Percentiles rank a stretch among this genome's conserved stretches.
Conservation (phyloP, 2,329 filamentous ascomycete species). For the Sclerotinia sclerotiorum region DNA sequence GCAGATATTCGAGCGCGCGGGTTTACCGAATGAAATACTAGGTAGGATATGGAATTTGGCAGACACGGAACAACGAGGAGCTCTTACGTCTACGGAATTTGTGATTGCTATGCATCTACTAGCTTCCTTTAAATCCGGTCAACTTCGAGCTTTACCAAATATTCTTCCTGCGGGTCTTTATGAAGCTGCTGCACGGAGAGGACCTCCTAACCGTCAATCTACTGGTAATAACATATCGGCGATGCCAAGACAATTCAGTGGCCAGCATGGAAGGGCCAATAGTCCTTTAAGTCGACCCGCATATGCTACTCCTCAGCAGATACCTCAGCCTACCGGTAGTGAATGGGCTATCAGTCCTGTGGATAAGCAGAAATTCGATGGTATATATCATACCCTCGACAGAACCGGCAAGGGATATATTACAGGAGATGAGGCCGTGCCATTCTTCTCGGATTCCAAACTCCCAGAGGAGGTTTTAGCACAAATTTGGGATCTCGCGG, state of each 20-base stretch:
- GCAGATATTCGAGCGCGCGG: conserved; percentile 91
- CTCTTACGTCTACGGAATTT: conserved; percentile 85
- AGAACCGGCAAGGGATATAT: conserved; percentile 78
- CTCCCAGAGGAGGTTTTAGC: conserved; percentile 85
- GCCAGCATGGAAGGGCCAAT: conserved; percentile 58
- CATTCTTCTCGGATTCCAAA: conserved; percentile 90
- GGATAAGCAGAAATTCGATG: conserved; percentile 87
- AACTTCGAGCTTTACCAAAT: conserved; percentile 74
- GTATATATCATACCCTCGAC: conserved; percentile 81
- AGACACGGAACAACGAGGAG: conserved; percentile 89
- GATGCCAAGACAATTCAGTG: conserved; percentile 82
- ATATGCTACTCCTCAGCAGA: conserved; percentile 44
- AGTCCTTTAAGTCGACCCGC: conserved; percentile 56
- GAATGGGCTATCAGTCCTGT: conserved; percentile 82
- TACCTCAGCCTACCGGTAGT: conserved; percentile 44
- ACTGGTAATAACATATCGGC: conserved; percentile 55
- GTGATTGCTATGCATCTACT: conserved; percentile 98
- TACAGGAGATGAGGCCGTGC: conserved; percentile 89
- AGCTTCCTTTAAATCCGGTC: conserved; percentile 83
- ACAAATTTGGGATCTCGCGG: conserved; percentile 95
- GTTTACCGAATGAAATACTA: conserved; percentile 82
- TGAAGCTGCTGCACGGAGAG: conserved; percentile 78
- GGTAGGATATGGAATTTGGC: conserved; percentile 96
- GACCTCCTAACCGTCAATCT: conserved; percentile 45
- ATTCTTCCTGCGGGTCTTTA: conserved; percentile 82